These are phyloP conservation scores for Jatropha podagrica DNA, from an alignment of 441 rosid genomes.

Conservation along the genomic window DNA sequence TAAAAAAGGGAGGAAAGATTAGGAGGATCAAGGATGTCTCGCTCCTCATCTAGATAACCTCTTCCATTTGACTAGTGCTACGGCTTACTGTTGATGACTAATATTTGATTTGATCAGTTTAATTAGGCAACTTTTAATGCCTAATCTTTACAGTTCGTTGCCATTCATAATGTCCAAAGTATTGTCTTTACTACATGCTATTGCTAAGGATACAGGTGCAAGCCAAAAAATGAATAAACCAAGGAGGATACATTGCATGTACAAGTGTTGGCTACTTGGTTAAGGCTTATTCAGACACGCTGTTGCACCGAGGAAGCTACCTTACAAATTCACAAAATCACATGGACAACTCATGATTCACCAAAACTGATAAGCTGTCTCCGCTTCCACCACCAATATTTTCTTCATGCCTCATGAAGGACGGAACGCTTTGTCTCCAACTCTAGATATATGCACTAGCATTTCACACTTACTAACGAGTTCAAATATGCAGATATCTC, in stretches of 20 bases:
- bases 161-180: not conserved
- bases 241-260: not conserved
- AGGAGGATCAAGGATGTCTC: too few relatives aligned
- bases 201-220: not conserved
- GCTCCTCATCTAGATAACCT: too few relatives aligned
- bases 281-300: not conserved
- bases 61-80: too few relatives aligned
- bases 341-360: not conserved
- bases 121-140: not conserved
- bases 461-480: conserved; percentile 51
- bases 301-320: not conserved
- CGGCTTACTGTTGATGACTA: too few relatives aligned
- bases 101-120: too few relatives aligned
- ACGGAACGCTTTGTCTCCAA: conserved; percentile 31
- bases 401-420: conserved; percentile 15
- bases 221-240: conserved; percentile 7
- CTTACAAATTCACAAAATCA: too few relatives aligned
- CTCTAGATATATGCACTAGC: conserved; percentile 52
- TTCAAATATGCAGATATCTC: conserved; percentile 65
- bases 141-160: not conserved
- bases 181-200: not conserved
- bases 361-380: not conserved
- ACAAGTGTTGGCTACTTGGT: not conserved
- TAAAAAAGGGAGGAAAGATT: too few relatives aligned
- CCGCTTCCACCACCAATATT: not conserved